A percentile compares a stretch with the other conserved stretches of the same genome.
Evolutionary conservation across 768 basidiomycete genomes (phyloP).

Genomic region (Suillus paluster): DNA sequence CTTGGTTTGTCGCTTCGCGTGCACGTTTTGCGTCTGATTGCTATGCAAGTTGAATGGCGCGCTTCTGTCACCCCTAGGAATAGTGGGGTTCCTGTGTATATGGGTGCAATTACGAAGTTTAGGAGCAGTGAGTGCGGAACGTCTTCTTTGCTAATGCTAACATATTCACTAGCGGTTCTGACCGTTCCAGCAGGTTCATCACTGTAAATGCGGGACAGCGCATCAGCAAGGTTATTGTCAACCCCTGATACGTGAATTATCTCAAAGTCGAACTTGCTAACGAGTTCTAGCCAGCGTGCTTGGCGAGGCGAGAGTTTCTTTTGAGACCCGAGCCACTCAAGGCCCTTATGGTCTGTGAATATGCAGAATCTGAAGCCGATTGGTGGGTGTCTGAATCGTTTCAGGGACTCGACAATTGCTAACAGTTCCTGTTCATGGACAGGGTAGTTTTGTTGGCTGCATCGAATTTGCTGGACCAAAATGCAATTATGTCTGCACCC

Average conservation of each 20-base stretch:
- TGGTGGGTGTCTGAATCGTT: conserved; percentile 32
- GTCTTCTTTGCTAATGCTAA: conserved; percentile 20
- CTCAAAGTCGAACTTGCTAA: conserved; percentile 30
- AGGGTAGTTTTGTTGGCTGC: conserved; percentile 35
- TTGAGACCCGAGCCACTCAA: conserved; percentile 32
- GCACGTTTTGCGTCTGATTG: too few species aligned
- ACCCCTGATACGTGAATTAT: conserved; percentile 28
- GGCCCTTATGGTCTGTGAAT: conserved; percentile 32
- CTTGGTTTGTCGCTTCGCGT: too few species aligned
- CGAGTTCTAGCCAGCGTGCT: conserved; percentile 33
- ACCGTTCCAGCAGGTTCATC: conserved; percentile 12
- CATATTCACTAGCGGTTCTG: conserved; percentile 23
- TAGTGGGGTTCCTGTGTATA: too few species aligned
- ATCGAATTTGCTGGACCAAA: conserved; percentile 34
- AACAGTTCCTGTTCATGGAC: conserved; percentile 27
- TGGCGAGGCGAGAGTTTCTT: conserved; percentile 17
- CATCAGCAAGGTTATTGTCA: conserved; percentile 23
- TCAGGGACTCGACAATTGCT: conserved; percentile 26
- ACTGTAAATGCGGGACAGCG: conserved; percentile 34
- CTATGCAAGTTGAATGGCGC: too few species aligned
- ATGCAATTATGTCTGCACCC: background rate
- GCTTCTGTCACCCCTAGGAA: too few species aligned
- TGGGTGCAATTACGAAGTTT: too few species aligned
- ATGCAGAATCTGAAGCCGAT: conserved; percentile 26
- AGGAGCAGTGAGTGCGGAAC: too few species aligned